Evolutionary conservation across 1,284 basidiomycete genomes (phyloP), one percentile per base, ranked within the genome.

Genomic region (Athelia sp.): DNA sequence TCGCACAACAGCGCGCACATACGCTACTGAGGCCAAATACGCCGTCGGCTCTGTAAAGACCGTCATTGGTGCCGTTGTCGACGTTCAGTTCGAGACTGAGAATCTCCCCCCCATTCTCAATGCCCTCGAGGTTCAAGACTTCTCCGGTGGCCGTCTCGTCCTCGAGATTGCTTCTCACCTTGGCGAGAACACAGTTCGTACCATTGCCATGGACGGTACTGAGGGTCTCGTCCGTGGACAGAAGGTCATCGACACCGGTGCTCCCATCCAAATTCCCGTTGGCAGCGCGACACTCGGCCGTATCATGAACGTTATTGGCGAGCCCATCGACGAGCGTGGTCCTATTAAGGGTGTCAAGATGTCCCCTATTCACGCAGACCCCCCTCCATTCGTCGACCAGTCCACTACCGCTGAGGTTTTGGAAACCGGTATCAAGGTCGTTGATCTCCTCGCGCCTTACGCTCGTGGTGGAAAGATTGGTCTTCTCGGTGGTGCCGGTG

Each of bases 401-500:
- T 98, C 96, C 43, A 98, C 96, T 54, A 91, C 91, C 48, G 94
- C 96, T 58, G 96, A 99, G 73, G 92, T 99, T 51, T 82, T 99
- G 64, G 96, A 98, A 79, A 99, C 96, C 54, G 96, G 96, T 81
- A 98, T 99, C 84, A 98, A 99, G 82, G 96, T 99, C 69, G 96
- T 99, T 72, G 96, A 99, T 74, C 86, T 99, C 60, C 89, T 99
- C 62, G 96, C 96, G 56, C 96, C 96, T 54, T 99, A 99, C 73
- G 96, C 95, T 63, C 95, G 96, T 90, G 96, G 96, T 81, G 96
- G 96, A 76, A 99, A 99, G 80, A 98, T 99, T 73, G 96, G 96
- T 86, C 91, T 99, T 64, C 97, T 99, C 77, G 96, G 96, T 69
- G 96, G 96, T 90, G 96, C 96, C 67, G 96, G 96, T 90, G 96